A percentile compares a stretch with the other conserved stretches of the same genome.
Conservation (phyloP, 1,284 basidiomycete genomes). For the Cystobasidiaceae sp. region DNA sequence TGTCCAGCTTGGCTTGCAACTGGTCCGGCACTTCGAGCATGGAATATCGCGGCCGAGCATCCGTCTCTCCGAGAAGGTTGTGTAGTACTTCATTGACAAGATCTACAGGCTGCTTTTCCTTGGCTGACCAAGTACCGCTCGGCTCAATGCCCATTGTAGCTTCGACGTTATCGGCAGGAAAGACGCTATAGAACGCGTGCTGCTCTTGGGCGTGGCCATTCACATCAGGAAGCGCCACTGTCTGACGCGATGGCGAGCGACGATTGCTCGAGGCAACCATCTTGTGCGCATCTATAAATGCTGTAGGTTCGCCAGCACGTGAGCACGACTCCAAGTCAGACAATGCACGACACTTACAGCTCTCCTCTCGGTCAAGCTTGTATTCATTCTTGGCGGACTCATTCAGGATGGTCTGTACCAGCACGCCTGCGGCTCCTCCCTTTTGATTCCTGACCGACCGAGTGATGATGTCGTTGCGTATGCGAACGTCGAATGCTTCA, state of each 20-base stretch:
- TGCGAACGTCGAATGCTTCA: conserved; percentile 21
- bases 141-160: conserved; percentile 17
- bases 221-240: conserved; percentile 7
- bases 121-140: neutral
- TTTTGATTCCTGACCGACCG: conserved; percentile 7
- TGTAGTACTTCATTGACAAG: conserved; percentile 26
- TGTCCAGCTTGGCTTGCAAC: neutral
- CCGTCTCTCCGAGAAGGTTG: neutral
- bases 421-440: conserved; percentile 15
- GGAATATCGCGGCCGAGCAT: conserved; percentile 2
- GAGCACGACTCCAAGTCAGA: too few species aligned
- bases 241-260: conserved; percentile 15
- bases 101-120: conserved; percentile 10
- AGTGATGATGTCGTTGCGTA: conserved; percentile 26
- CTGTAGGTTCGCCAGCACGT: too few species aligned
- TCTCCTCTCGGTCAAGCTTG: neutral
- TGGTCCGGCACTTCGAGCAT: neutral
- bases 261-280: conserved; percentile 13
- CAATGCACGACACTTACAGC: conserved; percentile 8
- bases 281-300: neutral
- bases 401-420: conserved; percentile 17
- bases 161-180: neutral
- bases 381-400: conserved; percentile 5
- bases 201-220: neutral
- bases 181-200: conserved; percentile 26